Evolutionary conservation across 1,284 basidiomycete genomes (phyloP), one percentile per base, ranked within the genome.

Genomic region (Paramarasmius palmivorus): DNA sequence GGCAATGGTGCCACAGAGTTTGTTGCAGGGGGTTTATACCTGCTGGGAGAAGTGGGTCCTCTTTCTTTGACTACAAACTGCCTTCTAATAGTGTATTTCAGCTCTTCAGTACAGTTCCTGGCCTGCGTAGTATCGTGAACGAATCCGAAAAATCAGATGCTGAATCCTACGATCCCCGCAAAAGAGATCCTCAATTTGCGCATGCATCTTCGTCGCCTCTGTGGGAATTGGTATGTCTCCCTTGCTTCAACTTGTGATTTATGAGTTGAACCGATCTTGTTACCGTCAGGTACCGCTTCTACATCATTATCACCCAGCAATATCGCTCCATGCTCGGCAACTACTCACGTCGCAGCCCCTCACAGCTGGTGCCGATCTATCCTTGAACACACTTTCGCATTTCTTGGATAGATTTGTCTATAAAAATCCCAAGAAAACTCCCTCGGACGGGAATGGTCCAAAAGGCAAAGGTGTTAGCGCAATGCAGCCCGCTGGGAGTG

Each of bases 401-500:
- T 96, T 97, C 79, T 78, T 96, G 32, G 94, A 96, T 65, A 76
- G 85, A 3, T 86, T 84, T 60, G 92, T 98, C 26, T 98, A 95
- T 78, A 93, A 95, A 67, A 98, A 98, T 68, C 90, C 95, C 2
- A 99, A 98, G 77, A 93, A 95, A 72, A 66, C 65, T 15, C 69
- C 69, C 49, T 50, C 56, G 38, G 65, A 61, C 35, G 46, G 19
- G 2, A 50, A 41, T 17, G 49, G 39, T 10, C 52, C 70, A 0
- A 84, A 81, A 41, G 72, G 83, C 3, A 90, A 88, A 60, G 91
- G 94, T 20, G 80, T 86, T 2, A 92, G 90, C 56, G 90, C 92
- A 57, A 99, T 99, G 97, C 97, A 99, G 73, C 95, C 95, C n/a
- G 84, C 87, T 6, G 88, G 90, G 2, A 81, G 79, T 50, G 81